phyloP scores from a whole-genome alignment of 345 rosid species.

The Lepidium sativum region DNA sequence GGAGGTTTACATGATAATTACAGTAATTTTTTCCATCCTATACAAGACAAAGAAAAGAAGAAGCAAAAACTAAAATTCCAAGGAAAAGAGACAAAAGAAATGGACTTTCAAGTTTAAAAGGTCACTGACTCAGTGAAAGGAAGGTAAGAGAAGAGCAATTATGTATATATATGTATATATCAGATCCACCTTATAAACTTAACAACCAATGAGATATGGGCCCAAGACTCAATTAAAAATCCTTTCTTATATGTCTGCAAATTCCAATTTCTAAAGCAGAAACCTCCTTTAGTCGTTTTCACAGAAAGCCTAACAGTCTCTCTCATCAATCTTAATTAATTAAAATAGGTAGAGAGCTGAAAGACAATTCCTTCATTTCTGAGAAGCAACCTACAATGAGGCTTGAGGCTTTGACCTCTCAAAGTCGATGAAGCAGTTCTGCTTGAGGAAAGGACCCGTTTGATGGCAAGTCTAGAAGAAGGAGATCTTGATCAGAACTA shows the following conservation, averaged over 20 bases:
- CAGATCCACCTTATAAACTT: constrained; percentile 16
- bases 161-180: constrained; percentile 1
- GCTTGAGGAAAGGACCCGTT: constrained; percentile 84
- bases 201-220: constrained; percentile 5
- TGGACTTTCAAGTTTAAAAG: constrained; percentile 12
- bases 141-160: not conserved
- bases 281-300: constrained; percentile 9
- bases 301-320: constrained; percentile 11
- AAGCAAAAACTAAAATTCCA: not conserved
- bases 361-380: not conserved
- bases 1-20: constrained; percentile 1
- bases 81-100: not conserved
- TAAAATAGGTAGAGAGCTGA: not conserved
- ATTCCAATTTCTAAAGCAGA: constrained; percentile 20
- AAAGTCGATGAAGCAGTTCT: constrained; percentile 57
- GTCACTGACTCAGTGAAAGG: constrained; percentile 7
- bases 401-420: constrained; percentile 13
- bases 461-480: constrained; percentile 73
- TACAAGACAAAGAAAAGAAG: not conserved
- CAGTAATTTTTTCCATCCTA: constrained; percentile 1
- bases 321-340: constrained; percentile 12
- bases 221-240: constrained; percentile 8
- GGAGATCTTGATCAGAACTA: constrained; percentile 65
- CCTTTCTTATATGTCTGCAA: constrained; percentile 1
- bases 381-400: constrained; percentile 9